phyloP scores from a whole-genome alignment of 495 filamentous ascomycete species.

The Penicillium mononematosum region DNA sequence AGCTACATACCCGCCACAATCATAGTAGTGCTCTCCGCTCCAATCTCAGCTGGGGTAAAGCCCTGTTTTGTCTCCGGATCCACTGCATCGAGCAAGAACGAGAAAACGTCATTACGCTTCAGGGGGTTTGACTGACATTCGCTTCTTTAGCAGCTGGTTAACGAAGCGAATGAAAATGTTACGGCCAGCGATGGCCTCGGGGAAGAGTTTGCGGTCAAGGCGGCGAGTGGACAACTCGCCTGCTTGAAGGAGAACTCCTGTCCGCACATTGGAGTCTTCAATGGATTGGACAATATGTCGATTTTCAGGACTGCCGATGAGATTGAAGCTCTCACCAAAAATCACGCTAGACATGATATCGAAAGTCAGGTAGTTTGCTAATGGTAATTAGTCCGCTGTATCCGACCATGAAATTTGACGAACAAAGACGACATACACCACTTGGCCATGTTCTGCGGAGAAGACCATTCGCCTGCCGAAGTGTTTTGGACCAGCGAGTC shows the following conservation, averaged over 20 bases:
- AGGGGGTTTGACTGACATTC: conserved; percentile 18
- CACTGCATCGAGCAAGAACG: conserved; percentile 56
- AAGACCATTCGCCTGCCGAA: conserved; percentile 10
- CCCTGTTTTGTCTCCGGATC: conserved; percentile 59
- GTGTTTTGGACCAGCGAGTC: not conserved
- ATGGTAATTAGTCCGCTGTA: no score
- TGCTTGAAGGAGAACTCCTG: conserved; percentile 4
- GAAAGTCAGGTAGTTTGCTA: conserved; percentile 20
- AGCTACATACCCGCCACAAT: conserved; percentile 21
- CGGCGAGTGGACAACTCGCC: not conserved
- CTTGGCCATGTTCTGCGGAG: conserved; percentile 33
- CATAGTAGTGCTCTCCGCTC: conserved; percentile 56
- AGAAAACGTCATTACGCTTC: conserved; percentile 56
- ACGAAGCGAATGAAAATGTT: conserved; percentile 21
- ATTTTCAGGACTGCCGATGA: conserved; percentile 9
- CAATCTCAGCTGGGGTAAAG: conserved; percentile 55
- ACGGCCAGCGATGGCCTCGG: conserved; percentile 9
- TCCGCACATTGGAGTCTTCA: conserved; percentile 17
- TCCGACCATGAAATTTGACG: no score
- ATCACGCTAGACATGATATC: conserved; percentile 25
- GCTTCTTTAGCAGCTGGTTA: conserved; percentile 51
- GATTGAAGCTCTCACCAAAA: conserved; percentile 17
- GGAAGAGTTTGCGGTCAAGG: conserved; percentile 7
- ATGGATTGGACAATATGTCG: conserved; percentile 21
- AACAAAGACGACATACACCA: conserved; percentile 21